Percentiles rank a stretch among this genome's conserved stretches.
phyloP scores from a whole-genome alignment of 352 stramenopile genomes.

The Aphanomyces stellatus region DNA sequence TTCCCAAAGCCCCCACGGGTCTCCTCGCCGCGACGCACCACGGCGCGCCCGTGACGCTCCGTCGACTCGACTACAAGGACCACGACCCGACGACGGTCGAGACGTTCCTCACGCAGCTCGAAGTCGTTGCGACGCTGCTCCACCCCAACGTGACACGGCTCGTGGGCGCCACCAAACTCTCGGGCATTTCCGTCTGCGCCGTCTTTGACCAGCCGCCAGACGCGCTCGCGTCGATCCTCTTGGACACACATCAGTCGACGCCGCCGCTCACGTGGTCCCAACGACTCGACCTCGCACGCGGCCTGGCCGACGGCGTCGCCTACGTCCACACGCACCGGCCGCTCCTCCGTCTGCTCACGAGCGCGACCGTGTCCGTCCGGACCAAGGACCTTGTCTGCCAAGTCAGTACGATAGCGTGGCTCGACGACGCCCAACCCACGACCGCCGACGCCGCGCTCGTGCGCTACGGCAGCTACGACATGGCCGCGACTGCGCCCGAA shows the following conservation, averaged over 20 bases:
- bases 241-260: not conserved
- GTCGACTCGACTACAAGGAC: constrained; percentile 8
- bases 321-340: not conserved
- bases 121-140: not conserved
- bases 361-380: not conserved
- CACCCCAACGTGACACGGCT: not conserved
- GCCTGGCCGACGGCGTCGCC: not conserved
- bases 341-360: not conserved
- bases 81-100: not conserved
- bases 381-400: not conserved
- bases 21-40: not conserved
- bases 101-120: not conserved
- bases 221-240: constrained; percentile 1
- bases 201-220: constrained; percentile 1
- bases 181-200: constrained; percentile 15
- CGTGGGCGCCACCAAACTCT: constrained; percentile 12
- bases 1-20: not conserved
- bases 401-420: not conserved
- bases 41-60: not conserved
- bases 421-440: not conserved
- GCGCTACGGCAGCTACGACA: not conserved
- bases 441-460: not conserved
- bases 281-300: not conserved
- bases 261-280: not conserved
- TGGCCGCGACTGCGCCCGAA: not conserved